Percentiles rank a stretch among this genome's conserved stretches.
Evolutionary conservation across 202 grass and related monocot species (phyloP).

Genomic region (Eragrostis tef): DNA sequence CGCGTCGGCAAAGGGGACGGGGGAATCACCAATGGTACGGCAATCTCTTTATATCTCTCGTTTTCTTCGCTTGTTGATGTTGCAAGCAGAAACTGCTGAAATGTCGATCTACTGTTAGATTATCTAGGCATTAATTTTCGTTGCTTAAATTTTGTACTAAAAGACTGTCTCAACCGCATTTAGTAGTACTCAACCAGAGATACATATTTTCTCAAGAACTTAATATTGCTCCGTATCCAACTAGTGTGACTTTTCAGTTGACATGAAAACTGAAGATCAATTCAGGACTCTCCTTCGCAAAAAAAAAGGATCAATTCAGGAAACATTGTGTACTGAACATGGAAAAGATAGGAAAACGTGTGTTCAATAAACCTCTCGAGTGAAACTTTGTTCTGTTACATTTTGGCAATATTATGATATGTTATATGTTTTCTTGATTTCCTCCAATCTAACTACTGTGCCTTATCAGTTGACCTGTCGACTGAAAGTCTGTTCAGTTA

Average conservation of each 20-base stretch:
- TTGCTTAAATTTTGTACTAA: not conserved
- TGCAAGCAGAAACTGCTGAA: too few species aligned
- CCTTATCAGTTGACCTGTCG: not conserved
- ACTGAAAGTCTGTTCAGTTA: not conserved
- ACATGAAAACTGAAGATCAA: not conserved
- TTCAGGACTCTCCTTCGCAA: too few species aligned
- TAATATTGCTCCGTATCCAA: not conserved
- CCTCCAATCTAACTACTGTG: not conserved
- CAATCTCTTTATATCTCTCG: not conserved
- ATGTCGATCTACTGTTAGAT: not conserved
- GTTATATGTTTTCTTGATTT: not conserved
- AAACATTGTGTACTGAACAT: not conserved
- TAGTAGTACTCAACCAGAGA: not conserved
- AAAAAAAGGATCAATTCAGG: not conserved
- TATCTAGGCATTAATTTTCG: not conserved
- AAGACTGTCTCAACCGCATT: not conserved
- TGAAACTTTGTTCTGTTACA: not conserved
- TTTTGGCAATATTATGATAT: not conserved
- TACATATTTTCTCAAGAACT: not conserved
- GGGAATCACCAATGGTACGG: conserved; percentile 7
- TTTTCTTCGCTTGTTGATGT: too few species aligned
- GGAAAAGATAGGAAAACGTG: not conserved
- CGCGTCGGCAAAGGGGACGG: not conserved
- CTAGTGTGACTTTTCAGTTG: not conserved
- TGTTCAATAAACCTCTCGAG: not conserved